Base-by-base conservation (phyloP, 257 asterid genomes). In the Rehmannia glutinosa region DNA sequence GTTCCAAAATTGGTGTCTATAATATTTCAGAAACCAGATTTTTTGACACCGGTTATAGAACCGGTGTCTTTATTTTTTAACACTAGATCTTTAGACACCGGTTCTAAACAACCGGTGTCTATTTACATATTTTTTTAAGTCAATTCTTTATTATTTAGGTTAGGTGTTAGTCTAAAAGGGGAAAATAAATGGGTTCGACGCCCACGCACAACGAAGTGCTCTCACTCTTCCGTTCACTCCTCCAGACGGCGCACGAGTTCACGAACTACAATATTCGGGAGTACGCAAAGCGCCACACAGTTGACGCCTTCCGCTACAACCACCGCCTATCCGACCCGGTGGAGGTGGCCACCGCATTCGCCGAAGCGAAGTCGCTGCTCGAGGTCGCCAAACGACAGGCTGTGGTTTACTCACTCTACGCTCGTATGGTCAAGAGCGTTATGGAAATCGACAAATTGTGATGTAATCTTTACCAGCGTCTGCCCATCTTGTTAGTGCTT, bases 191-290 rank as follows among this genome's bases (percentile, higher is more conserved):
- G 83, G 75, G 25, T 58, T 42, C 87, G 56, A 38, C 62, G 24
- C 85, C 88, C 47, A 30, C 82, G 13, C 85, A 88, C 63, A 39
- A 28, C 17, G 82, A 89, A 68, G 86, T 86, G n/a, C 83, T 86
- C 8, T 69, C 81, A 4, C 86, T 86, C 25, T 83, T 77, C 81
- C 84, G 91, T 68, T 82, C 96, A 4, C 72, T 88, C 7, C 78
- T 88, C 9, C 74, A 83, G 41, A 79, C 88, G 71, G 87, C 90
- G 47, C 87, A 89, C 58, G 69, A 66, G 10, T 86, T 84, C 65
- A 38, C 82, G 0, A 95, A 89, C 83, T 89, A 86, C 81, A 89
- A 89, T 76, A 66, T 89, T 1, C 54, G 92, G 57, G 95, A 89
- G 72, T 89, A 89, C 82, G 73, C 82, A 1, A 89, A 79, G 78